Evolutionary conservation across 208 protist genomes (phyloP).

Genomic region (Lotmaria passim): DNA sequence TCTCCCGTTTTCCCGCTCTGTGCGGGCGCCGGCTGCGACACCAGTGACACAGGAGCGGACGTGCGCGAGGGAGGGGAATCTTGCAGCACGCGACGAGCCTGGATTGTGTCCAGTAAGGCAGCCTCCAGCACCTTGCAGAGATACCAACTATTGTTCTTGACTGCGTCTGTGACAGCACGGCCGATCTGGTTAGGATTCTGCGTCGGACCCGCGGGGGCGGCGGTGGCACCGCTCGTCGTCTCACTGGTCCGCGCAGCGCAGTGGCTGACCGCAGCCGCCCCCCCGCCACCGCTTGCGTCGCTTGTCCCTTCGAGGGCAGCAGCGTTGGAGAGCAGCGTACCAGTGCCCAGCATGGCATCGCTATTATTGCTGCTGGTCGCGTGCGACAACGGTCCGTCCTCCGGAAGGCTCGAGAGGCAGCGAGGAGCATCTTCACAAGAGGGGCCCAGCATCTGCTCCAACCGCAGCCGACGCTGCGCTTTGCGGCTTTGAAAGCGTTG

Average conservation of each 20-base stretch:
- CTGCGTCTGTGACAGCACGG: constrained; percentile 56
- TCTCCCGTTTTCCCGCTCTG: not conserved
- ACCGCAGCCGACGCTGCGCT: constrained; percentile 43
- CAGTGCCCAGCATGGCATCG: too few species aligned
- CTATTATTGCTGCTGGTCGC: constrained; percentile 4
- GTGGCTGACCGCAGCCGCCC: not conserved
- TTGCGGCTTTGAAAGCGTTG: constrained; percentile 36
- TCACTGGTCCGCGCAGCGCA: not conserved
- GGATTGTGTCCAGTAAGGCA: constrained; percentile 62
- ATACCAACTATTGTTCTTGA: constrained; percentile 73
- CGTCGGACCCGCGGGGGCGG: constrained; percentile 1
- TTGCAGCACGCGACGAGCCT: not conserved
- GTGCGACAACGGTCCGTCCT: not conserved
- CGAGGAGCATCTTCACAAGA: not conserved
- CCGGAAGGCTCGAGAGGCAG: not conserved
- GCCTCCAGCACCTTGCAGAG: constrained; percentile 59
- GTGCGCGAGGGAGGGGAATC: not conserved
- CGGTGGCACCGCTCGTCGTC: not conserved
- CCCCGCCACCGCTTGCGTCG: not conserved
- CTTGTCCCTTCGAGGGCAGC: not conserved
- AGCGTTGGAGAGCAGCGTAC: not conserved
- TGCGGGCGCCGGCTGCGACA: not conserved
- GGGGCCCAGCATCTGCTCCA: constrained; percentile 36
- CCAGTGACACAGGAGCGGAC: not conserved
- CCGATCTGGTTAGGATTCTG: constrained; percentile 87